Conservation (phyloP, 495 filamentous ascomycete genomes). For the Aspergillus cavernicola region DNA sequence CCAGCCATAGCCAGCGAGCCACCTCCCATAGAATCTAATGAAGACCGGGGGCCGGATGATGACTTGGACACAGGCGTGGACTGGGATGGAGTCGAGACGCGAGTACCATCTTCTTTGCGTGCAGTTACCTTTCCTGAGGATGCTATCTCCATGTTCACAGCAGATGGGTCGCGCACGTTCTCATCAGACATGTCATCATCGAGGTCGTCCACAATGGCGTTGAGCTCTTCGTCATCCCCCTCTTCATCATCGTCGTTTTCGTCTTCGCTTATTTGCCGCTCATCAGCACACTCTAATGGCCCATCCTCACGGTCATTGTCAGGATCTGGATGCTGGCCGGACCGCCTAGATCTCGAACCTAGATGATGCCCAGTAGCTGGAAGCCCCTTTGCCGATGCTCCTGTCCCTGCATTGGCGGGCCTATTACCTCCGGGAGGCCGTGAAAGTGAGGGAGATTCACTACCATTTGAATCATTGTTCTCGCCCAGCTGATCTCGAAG, state of each 20-base stretch:
- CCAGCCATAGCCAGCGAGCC: constrained; percentile 40
- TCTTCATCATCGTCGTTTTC: constrained; percentile 61
- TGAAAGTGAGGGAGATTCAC: constrained; percentile 27
- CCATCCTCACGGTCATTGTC: constrained; percentile 55
- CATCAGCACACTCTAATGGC: constrained; percentile 90
- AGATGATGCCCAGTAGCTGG: constrained; percentile 21
- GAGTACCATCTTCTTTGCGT: constrained; percentile 92
- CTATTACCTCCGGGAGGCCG: constrained; percentile 23
- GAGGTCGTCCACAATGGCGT: constrained; percentile 85
- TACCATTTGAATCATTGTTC: constrained; percentile 23
- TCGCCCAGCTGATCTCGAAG: constrained; percentile 42
- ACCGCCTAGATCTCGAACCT: constrained; percentile 46
- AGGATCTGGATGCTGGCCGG: constrained; percentile 43
- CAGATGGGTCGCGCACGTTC: constrained; percentile 69
- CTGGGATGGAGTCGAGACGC: constrained; percentile 82
- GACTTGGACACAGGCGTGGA: constrained; percentile 48
- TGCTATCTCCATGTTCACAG: constrained; percentile 89
- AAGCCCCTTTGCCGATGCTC: constrained; percentile 29
- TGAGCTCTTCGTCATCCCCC: constrained; percentile 63
- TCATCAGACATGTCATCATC: constrained; percentile 84
- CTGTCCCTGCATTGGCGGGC: constrained; percentile 25
- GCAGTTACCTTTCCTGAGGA: constrained; percentile 90
- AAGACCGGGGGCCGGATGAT: constrained; percentile 37
- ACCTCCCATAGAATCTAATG: constrained; percentile 32
- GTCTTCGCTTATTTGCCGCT: constrained; percentile 79